phyloP scores from a whole-genome alignment of 257 asterid genomes.

The Scutellaria barbata region DNA sequence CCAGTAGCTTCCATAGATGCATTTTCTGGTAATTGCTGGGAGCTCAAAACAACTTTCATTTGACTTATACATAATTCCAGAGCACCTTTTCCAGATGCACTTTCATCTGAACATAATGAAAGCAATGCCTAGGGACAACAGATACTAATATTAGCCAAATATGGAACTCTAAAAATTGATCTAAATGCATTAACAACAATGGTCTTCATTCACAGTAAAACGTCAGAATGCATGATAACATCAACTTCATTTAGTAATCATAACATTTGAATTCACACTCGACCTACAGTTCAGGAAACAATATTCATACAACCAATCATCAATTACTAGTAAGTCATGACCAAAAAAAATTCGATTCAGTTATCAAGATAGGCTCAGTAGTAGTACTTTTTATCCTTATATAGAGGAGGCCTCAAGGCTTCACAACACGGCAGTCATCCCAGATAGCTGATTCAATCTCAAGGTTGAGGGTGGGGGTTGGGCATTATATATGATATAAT shows the following conservation, averaged over 20 bases:
- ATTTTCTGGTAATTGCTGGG: constrained; percentile 77
- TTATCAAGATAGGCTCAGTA: constrained; percentile 19
- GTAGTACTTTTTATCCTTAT: not conserved
- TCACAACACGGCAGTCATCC: constrained; percentile 2
- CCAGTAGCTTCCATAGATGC: constrained; percentile 95
- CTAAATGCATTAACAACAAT: constrained; percentile 24
- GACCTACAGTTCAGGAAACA: constrained; percentile 6
- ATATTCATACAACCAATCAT: constrained; percentile 18
- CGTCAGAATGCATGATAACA: constrained; percentile 9
- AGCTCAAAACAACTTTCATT: constrained; percentile 83
- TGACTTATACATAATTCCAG: constrained; percentile 84
- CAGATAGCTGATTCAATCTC: not conserved
- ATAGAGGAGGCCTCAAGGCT: constrained; percentile 1
- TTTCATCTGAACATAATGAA: constrained; percentile 85
- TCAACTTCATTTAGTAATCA: constrained; percentile 18
- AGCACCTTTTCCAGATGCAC: constrained; percentile 85
- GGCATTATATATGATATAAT: not conserved
- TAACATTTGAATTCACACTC: not conserved
- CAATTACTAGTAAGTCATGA: constrained; percentile 3
- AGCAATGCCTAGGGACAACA: constrained; percentile 72
- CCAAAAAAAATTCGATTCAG: constrained; percentile 21
- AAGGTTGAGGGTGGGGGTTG: not conserved
- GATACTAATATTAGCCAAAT: constrained; percentile 25
- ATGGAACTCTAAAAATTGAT: constrained; percentile 26
- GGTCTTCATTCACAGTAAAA: constrained; percentile 22